A percentile compares a stretch with the other conserved stretches of the same genome.
These are phyloP conservation scores for Jamesozyma piceae DNA, from an alignment of 805 yeast species.

Conservation along the genomic window DNA sequence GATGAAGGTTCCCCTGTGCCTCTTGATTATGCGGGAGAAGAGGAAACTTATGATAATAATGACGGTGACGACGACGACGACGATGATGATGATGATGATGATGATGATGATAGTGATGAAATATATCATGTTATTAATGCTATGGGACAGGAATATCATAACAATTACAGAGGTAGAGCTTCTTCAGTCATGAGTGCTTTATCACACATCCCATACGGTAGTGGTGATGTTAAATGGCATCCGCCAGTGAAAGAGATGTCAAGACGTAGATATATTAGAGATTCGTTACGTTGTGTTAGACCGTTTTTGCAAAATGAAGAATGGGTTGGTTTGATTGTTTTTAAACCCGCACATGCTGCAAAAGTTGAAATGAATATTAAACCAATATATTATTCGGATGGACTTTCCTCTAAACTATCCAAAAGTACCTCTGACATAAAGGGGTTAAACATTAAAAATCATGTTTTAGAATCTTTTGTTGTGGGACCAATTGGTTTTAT, in stretches of 20 bases:
- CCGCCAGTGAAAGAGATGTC: slow-evolving; percentile 35
- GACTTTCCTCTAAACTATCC: background rate
- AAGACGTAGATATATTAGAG: slow-evolving; percentile 38
- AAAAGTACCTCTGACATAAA: background rate
- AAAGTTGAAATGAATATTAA: slow-evolving; percentile 17
- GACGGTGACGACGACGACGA: slow-evolving; percentile 11
- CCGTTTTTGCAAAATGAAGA: slow-evolving; percentile 42
- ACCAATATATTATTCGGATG: slow-evolving; percentile 7
- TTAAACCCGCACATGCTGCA: slow-evolving; percentile 26
- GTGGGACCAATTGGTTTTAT: slow-evolving; percentile 26
- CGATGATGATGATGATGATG: slow-evolving; percentile 10
- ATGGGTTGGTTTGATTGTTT: slow-evolving; percentile 43
- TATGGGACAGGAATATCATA: slow-evolving; percentile 17
- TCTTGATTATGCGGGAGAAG: too few relatives aligned
- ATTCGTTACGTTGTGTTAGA: slow-evolving; percentile 48
- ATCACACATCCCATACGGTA: slow-evolving; percentile 18
- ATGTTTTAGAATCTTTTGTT: slow-evolving; percentile 20
- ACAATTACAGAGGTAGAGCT: slow-evolving; percentile 8
- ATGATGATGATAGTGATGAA: slow-evolving; percentile 9
- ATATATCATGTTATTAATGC: slow-evolving; percentile 22
- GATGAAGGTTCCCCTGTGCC: too few relatives aligned
- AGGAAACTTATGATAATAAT: too few relatives aligned
- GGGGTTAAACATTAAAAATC: slow-evolving; percentile 11
- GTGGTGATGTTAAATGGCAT: slow-evolving; percentile 37
- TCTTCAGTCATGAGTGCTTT: slow-evolving; percentile 20